Conservation (phyloP, 2,329 filamentous ascomycete genomes). For the Beauveria brongniartii region DNA sequence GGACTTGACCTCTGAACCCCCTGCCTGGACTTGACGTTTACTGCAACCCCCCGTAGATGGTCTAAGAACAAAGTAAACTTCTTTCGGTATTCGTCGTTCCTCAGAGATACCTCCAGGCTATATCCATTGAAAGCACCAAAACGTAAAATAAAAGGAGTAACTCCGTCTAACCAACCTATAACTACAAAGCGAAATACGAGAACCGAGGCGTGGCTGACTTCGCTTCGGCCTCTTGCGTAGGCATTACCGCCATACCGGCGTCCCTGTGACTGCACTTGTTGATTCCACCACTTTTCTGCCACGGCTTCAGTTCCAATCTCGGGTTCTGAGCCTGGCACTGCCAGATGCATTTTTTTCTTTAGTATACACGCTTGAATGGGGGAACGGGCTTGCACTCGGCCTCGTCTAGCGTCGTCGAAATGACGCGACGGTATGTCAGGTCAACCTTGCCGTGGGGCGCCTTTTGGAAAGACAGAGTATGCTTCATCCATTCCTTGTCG, state of each 20-base stretch:
- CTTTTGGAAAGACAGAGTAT: conserved; percentile 95
- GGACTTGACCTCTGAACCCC: no score
- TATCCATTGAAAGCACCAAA: conserved; percentile 6
- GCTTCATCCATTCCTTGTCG: conserved; percentile 98
- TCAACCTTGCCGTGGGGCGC: conserved; percentile 80
- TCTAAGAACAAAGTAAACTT: conserved; percentile 10
- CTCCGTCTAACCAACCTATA: conserved; percentile 12
- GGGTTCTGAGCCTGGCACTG: background rate
- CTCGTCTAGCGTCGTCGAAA: conserved; percentile 79
- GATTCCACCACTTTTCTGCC: background rate
- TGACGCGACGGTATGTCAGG: conserved; percentile 77
- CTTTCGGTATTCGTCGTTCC: no score
- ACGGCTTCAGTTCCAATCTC: background rate
- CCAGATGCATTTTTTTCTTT: conserved; percentile 26
- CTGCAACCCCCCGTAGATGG: background rate
- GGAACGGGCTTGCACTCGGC: conserved; percentile 93
- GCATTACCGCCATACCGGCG: background rate
- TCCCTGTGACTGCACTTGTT: no score
- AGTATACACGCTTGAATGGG: conserved; percentile 92
- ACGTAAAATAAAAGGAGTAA: conserved; percentile 8
- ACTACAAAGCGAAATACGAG: conserved; percentile 10
- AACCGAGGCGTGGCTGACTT: background rate
- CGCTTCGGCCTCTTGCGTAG: background rate
- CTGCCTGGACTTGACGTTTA: no score
- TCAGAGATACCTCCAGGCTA: no score